Evolutionary conservation across 164 flowering plant genomes (phyloP).

Genomic region (Pachysandra terminalis): DNA sequence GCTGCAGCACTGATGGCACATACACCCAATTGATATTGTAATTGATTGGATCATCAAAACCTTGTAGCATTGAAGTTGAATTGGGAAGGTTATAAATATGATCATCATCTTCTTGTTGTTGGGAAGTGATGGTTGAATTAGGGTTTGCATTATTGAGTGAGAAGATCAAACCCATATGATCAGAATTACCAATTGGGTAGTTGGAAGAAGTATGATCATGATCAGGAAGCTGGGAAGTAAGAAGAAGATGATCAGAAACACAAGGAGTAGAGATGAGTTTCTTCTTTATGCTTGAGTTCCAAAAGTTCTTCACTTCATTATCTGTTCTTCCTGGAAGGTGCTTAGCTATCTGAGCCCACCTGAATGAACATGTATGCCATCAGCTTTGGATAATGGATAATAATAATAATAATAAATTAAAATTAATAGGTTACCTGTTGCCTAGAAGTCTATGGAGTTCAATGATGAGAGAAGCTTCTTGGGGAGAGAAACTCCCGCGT

Average conservation of each 20-base stretch:
- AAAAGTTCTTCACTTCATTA: conserved; percentile 91
- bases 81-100: conserved; percentile 24
- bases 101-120: no score
- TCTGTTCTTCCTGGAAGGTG: conserved; percentile 92
- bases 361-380: conserved; percentile 3
- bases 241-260: no score
- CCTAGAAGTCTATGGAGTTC: conserved; percentile 80
- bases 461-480: conserved; percentile 80
- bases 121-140: conserved; percentile 19
- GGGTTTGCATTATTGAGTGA: conserved; percentile 28
- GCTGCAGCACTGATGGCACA: conserved; percentile 15
- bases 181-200: conserved; percentile 4
- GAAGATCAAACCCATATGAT: conserved; percentile 18
- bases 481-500: conserved; percentile 75
- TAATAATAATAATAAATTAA: no score
- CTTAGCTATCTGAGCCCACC: conserved; percentile 91
- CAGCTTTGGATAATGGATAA: background rate
- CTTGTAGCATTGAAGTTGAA: conserved; percentile 21
- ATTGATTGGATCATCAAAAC: conserved; percentile 13
- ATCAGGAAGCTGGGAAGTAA: conserved; percentile 24
- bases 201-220: no score
- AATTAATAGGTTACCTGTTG: conserved; percentile 76
- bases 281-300: conserved; percentile 91
- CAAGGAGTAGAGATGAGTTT: conserved; percentile 56
- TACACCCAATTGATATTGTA: conserved; percentile 13